A percentile compares a stretch with the other conserved stretches of the same genome.
Evolutionary conservation across 805 yeast species (phyloP).

Genomic region (Candida glaebosa): DNA sequence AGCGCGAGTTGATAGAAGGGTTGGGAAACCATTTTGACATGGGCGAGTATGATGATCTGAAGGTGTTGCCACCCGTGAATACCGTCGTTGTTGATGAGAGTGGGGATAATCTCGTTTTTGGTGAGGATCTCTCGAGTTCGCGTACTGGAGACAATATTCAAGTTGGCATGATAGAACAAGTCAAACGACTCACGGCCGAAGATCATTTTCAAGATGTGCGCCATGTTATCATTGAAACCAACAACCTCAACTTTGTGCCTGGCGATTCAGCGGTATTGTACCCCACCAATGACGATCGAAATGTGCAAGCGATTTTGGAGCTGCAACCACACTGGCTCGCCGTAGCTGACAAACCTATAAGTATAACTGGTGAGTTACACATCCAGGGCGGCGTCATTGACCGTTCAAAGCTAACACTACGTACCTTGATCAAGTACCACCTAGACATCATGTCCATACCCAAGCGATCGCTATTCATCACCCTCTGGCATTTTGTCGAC

Average conservation of each 20-base stretch:
- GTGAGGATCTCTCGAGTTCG: conserved; percentile 17
- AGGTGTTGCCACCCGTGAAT: conserved; percentile 25
- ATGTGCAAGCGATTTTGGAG: conserved; percentile 62
- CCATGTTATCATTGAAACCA: conserved; percentile 44
- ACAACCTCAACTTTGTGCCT: conserved; percentile 47
- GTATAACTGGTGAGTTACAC: conserved; percentile 33
- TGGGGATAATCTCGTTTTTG: background rate
- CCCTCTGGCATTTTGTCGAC: conserved; percentile 63
- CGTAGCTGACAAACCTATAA: conserved; percentile 59
- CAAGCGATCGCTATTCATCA: conserved; percentile 72
- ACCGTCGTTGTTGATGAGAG: conserved; percentile 11
- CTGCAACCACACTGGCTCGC: conserved; percentile 69
- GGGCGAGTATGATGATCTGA: conserved; percentile 21
- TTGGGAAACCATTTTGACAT: conserved; percentile 18
- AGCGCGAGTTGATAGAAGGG: conserved; percentile 39
- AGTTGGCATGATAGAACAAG: conserved; percentile 46
- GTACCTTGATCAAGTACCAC: conserved; percentile 73
- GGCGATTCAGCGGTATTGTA: conserved; percentile 82
- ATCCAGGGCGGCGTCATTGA: conserved; percentile 61
- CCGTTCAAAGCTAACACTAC: conserved; percentile 52
- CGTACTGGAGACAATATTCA: conserved; percentile 11
- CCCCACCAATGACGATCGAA: conserved; percentile 63
- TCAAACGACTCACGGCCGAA: conserved; percentile 58
- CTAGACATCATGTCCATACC: conserved; percentile 83
- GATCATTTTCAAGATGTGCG: conserved; percentile 93